phyloP scores from a whole-genome alignment of 495 filamentous ascomycete genomes.

The Annulohypoxylon nitens region DNA sequence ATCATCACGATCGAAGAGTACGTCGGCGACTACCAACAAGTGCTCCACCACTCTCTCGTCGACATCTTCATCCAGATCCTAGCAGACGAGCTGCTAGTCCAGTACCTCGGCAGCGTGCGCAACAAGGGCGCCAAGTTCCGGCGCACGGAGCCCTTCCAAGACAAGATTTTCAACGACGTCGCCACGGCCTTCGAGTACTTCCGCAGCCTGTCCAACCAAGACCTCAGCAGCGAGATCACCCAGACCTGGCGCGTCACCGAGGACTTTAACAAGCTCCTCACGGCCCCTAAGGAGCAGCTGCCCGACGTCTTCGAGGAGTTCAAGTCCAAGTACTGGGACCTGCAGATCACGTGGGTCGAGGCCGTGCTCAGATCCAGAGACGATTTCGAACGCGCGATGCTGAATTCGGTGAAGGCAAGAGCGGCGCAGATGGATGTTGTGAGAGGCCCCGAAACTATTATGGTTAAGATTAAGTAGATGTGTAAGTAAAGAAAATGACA shows the following conservation, averaged over 20 bases:
- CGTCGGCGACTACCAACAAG: conserved; percentile 81
- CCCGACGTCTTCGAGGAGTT: conserved; percentile 84
- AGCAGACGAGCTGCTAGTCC: conserved; percentile 85
- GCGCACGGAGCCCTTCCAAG: conserved; percentile 81
- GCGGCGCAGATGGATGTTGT: conserved; percentile 86
- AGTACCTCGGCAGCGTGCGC: conserved; percentile 86
- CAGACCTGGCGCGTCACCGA: conserved; percentile 92
- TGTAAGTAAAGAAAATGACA: neutral
- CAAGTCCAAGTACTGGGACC: conserved; percentile 91
- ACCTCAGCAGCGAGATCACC: conserved; percentile 73
- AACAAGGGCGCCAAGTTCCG: conserved; percentile 94
- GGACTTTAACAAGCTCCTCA: conserved; percentile 79
- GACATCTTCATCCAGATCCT: conserved; percentile 94
- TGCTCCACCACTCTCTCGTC: conserved; percentile 84
- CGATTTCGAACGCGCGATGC: conserved; percentile 92
- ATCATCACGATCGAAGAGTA: conserved; percentile 95
- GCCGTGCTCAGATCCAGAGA: conserved; percentile 86
- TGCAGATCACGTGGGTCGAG: conserved; percentile 97
- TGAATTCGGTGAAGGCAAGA: conserved; percentile 86
- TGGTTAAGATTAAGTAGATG: conserved; percentile 84
- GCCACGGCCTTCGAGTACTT: conserved; percentile 86
- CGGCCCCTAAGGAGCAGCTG: conserved; percentile 78
- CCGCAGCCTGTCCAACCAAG: conserved; percentile 63
- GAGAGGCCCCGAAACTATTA: conserved; percentile 85
- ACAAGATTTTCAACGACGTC: conserved; percentile 92